phyloP scores from a whole-genome alignment of 2,329 filamentous ascomycete genomes.

The Sporothrix euskadiensis region DNA sequence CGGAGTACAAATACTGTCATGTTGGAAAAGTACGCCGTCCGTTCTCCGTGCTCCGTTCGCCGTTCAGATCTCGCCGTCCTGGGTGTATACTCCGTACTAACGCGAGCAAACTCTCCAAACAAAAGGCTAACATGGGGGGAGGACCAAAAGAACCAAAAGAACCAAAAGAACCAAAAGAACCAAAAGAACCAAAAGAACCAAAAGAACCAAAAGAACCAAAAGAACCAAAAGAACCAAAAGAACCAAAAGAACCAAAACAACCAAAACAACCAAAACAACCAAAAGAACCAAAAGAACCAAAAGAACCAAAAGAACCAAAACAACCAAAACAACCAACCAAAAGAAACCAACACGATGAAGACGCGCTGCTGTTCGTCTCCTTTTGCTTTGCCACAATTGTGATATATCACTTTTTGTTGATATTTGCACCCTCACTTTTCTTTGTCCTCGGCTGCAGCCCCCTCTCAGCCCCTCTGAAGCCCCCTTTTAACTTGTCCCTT shows the following conservation, averaged over 20 bases:
- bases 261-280: neutral
- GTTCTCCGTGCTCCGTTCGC: neutral
- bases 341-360: neutral
- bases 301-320: neutral
- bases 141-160: neutral
- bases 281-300: neutral
- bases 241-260: neutral
- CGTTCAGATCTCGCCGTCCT: neutral
- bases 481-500: neutral
- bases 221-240: neutral
- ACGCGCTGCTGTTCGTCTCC: neutral
- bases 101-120: neutral
- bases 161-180: neutral
- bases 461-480: constrained; percentile 1
- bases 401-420: constrained; percentile 9
- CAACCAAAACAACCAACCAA: neutral
- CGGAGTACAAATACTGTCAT: neutral
- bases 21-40: neutral
- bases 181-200: neutral
- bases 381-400: neutral
- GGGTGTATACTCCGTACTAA: neutral
- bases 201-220: neutral
- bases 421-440: neutral
- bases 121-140: neutral
- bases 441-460: neutral